Evolutionary conservation across 2,329 filamentous ascomycete species (phyloP).

Genomic region (Pestalotiopsis sp.): DNA sequence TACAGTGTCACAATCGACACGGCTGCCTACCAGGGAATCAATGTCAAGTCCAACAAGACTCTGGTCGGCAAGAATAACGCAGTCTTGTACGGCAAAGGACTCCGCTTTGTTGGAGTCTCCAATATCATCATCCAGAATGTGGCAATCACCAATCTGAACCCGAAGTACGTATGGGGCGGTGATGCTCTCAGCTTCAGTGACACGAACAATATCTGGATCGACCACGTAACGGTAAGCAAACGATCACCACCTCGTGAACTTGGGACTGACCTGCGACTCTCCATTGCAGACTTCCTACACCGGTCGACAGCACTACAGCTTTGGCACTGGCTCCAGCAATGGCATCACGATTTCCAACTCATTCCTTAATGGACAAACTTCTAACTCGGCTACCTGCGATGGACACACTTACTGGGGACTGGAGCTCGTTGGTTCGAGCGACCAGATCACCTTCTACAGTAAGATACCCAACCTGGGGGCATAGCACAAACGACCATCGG

Average conservation of each 20-base stretch:
- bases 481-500: no score
- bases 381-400: conserved; percentile 45
- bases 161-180: conserved; percentile 59
- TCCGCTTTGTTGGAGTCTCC: conserved; percentile 49
- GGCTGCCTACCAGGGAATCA: conserved; percentile 34
- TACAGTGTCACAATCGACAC: conserved; percentile 48
- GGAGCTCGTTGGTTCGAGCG: conserved; percentile 1
- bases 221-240: conserved; percentile 18
- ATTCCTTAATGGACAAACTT: conserved; percentile 45
- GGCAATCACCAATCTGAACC: conserved; percentile 55
- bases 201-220: conserved; percentile 37
- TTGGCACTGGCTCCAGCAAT: conserved; percentile 33
- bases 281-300: conserved; percentile 35
- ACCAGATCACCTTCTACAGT: conserved; percentile 8
- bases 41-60: conserved; percentile 19
- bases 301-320: conserved; percentile 46
- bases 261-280: neutral
- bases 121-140: conserved; percentile 65
- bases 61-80: conserved; percentile 53
- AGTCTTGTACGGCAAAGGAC: conserved; percentile 57
- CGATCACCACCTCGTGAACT: no score
- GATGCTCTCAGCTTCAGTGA: conserved; percentile 50
- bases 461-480: neutral
- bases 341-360: conserved; percentile 49
- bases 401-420: conserved; percentile 47